Evolutionary conservation across 1,139 yeast species (phyloP).

Genomic region (Pichia sp.): DNA sequence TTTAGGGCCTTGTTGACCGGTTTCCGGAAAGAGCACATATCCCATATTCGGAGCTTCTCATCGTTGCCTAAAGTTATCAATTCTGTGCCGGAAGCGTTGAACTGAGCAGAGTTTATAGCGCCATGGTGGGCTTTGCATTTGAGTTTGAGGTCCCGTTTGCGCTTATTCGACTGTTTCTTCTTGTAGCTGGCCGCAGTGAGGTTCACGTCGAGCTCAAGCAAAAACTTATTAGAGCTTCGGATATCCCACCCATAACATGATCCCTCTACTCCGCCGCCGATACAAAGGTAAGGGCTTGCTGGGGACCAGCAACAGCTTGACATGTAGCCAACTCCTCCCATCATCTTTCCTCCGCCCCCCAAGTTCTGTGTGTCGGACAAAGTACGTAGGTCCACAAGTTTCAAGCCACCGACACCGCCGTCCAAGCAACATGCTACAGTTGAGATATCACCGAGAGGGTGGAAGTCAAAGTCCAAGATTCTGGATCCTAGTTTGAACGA

Average conservation of each 20-base stretch:
- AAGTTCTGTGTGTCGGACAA: constrained; percentile 68
- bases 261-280: constrained; percentile 77
- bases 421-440: constrained; percentile 43
- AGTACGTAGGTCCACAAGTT: constrained; percentile 69
- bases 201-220: constrained; percentile 52
- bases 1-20: constrained; percentile 62
- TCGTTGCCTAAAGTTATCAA: constrained; percentile 69
- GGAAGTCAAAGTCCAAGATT: constrained; percentile 52
- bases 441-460: constrained; percentile 42
- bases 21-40: constrained; percentile 43
- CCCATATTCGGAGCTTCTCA: constrained; percentile 75
- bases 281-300: constrained; percentile 51
- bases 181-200: constrained; percentile 20
- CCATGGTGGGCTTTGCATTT: constrained; percentile 61
- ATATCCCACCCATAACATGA: constrained; percentile 72
- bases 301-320: constrained; percentile 59
- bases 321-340: constrained; percentile 30
- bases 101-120: constrained; percentile 67
- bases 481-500: constrained; percentile 50
- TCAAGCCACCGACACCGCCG: constrained; percentile 33
- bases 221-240: constrained; percentile 60
- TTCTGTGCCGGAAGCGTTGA: constrained; percentile 61
- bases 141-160: constrained; percentile 13
- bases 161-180: constrained; percentile 30
- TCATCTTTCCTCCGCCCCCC: constrained; percentile 36